Conservation (phyloP, 495 filamentous ascomycete genomes). For the Trichoderma asperelloides region DNA sequence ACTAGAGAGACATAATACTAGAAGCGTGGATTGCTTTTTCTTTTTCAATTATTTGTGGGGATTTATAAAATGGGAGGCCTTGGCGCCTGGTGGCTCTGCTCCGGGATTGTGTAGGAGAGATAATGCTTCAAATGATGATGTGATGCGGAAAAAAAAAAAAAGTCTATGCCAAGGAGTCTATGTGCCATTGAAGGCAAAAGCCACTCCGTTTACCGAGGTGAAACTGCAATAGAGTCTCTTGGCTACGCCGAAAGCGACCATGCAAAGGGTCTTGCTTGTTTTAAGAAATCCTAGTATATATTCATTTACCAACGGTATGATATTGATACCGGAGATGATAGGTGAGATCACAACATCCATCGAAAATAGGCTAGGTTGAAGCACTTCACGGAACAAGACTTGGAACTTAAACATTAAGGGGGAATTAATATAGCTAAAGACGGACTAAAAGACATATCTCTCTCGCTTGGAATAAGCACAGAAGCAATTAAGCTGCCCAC, state of each 20-base stretch:
- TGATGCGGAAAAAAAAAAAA: not conserved
- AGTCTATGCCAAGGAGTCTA: not conserved
- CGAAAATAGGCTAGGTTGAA: too few relatives aligned
- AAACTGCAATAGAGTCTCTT: too few relatives aligned
- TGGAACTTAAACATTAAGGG: too few relatives aligned
- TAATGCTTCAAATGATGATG: slow-evolving; percentile 1
- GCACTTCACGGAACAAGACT: too few relatives aligned
- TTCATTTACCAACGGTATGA: too few relatives aligned
- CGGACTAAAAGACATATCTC: too few relatives aligned
- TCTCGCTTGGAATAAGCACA: not conserved
- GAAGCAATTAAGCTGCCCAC: slow-evolving; percentile 5
- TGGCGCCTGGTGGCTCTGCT: not conserved
- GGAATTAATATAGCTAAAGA: too few relatives aligned
- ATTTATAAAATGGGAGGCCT: not conserved
- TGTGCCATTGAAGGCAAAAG: not conserved
- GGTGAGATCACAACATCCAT: too few relatives aligned
- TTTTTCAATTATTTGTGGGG: not conserved
- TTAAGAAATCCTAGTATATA: too few relatives aligned
- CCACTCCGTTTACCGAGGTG: not conserved
- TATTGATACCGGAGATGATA: too few relatives aligned
- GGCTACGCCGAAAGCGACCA: too few relatives aligned
- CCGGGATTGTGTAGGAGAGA: slow-evolving; percentile 1
- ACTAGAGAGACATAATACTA: not conserved
- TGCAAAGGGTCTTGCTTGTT: too few relatives aligned
- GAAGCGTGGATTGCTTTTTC: slow-evolving; percentile 1